These are phyloP conservation scores for Trichoderma citrinoviride DNA, from an alignment of 2,329 filamentous ascomycete genomes.

Conservation along the genomic window DNA sequence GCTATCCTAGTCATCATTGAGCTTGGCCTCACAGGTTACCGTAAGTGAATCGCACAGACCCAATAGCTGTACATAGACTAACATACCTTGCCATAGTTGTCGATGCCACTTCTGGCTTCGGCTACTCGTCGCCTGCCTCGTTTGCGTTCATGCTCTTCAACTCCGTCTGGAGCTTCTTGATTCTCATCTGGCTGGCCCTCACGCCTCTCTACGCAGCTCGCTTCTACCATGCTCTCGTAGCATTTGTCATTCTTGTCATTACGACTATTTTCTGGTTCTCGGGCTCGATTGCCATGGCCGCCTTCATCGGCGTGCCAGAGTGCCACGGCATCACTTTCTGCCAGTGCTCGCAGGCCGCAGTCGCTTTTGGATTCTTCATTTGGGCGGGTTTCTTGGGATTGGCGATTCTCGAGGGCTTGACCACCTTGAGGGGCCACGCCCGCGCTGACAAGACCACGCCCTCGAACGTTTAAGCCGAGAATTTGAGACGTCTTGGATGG, in stretches of 20 bases:
- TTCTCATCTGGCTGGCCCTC: constrained; percentile 67
- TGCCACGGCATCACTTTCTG: constrained; percentile 57
- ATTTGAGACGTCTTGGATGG: background rate
- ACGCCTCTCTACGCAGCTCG: constrained; percentile 61
- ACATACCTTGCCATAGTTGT: constrained; percentile 17
- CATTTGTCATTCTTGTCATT: constrained; percentile 65
- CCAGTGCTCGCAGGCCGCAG: constrained; percentile 58
- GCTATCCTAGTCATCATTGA: constrained; percentile 68
- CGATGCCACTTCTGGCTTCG: constrained; percentile 8
- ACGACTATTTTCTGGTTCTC: constrained; percentile 90
- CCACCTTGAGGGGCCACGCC: constrained; percentile 37
- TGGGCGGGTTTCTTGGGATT: constrained; percentile 53
- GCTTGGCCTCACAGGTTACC: constrained; percentile 70
- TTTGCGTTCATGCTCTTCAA: constrained; percentile 80
- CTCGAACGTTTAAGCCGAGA: background rate
- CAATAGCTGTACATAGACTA: background rate
- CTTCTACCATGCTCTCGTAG: constrained; percentile 61
- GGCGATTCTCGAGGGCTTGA: constrained; percentile 46
- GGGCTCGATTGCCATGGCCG: constrained; percentile 75
- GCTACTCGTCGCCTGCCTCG: constrained; percentile 46
- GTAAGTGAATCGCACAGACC: constrained; percentile 45
- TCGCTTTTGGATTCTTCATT: constrained; percentile 65
- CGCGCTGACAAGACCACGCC: constrained; percentile 30
- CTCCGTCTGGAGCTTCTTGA: constrained; percentile 71
- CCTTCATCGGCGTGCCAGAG: constrained; percentile 55